phyloP scores from a whole-genome alignment of 257 asterid genomes.

The Solanum virginianum region DNA sequence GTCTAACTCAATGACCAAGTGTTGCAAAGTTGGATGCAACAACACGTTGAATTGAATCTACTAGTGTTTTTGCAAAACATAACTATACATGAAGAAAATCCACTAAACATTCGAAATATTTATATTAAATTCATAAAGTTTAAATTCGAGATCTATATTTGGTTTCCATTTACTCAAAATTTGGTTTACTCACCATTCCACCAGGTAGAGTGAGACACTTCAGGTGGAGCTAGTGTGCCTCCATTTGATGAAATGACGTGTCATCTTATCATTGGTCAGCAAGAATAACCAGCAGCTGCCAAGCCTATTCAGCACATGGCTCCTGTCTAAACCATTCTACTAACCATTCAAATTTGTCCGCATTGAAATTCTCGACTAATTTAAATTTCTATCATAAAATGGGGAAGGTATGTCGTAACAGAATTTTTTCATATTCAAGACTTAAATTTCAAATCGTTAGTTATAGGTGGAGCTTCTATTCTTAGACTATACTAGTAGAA shows the following conservation, averaged over 20 bases:
- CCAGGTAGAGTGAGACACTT: background rate
- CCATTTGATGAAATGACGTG: background rate
- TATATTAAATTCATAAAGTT: background rate
- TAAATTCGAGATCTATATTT: background rate
- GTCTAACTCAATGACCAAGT: background rate
- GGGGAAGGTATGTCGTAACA: background rate
- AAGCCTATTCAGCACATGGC: slow-evolving; percentile 4
- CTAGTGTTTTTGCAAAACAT: background rate
- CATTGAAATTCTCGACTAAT: background rate
- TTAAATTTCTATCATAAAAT: background rate
- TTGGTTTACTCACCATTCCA: background rate
- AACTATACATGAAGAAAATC: background rate
- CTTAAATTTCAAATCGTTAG: fast-evolving
- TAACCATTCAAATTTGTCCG: background rate
- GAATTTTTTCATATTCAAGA: background rate
- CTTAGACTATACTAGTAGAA: background rate
- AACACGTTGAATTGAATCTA: background rate
- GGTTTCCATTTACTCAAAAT: background rate
- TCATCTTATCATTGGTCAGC: background rate
- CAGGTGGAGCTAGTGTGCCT: background rate
- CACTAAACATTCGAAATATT: background rate
- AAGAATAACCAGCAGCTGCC: background rate
- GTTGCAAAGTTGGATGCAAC: background rate
- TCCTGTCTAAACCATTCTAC: background rate
- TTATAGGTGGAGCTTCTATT: background rate